Conservation (phyloP, 805 yeast species). For the Saturnispora sanitii region DNA sequence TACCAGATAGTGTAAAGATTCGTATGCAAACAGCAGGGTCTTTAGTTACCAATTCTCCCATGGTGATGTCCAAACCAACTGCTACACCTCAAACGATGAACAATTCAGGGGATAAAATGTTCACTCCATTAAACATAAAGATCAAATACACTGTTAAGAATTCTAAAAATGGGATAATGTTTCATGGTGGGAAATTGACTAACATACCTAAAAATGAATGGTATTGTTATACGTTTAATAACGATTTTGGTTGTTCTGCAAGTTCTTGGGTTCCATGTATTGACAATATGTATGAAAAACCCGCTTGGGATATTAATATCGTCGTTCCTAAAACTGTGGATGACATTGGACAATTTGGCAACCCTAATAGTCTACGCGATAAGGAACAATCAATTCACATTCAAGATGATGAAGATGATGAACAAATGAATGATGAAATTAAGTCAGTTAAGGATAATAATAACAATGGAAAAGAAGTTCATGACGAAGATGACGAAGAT, state of each 20-base stretch:
- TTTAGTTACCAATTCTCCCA: conserved; percentile 26
- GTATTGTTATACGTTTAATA: conserved; percentile 82
- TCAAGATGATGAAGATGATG: conserved; percentile 15
- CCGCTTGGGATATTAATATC: conserved; percentile 88
- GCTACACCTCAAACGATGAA: conserved; percentile 26
- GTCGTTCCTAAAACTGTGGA: conserved; percentile 71
- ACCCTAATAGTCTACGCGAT: too few relatives aligned
- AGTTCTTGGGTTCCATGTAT: conserved; percentile 98
- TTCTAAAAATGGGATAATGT: conserved; percentile 66
- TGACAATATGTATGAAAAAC: conserved; percentile 77
- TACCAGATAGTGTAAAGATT: conserved; percentile 60
- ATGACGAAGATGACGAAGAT: conserved; percentile 21
- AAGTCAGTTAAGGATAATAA: conserved; percentile 27
- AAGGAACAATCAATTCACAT: conserved; percentile 12
- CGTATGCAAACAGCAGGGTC: conserved; percentile 44
- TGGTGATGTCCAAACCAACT: conserved; percentile 26
- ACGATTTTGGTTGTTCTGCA: conserved; percentile 69
- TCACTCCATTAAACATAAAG: conserved; percentile 63
- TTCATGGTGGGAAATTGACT: conserved; percentile 52
- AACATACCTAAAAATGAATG: conserved; percentile 41
- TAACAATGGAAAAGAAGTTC: conserved; percentile 28
- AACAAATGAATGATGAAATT: conserved; percentile 23
- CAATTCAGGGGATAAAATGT: conserved; percentile 34
- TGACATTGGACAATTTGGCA: conserved; percentile 48
- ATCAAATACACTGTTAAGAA: conserved; percentile 57